Percentiles rank a stretch among this genome's conserved stretches.
phyloP scores from a whole-genome alignment of 1,284 basidiomycete species.

The Porogramme epimiltina region DNA sequence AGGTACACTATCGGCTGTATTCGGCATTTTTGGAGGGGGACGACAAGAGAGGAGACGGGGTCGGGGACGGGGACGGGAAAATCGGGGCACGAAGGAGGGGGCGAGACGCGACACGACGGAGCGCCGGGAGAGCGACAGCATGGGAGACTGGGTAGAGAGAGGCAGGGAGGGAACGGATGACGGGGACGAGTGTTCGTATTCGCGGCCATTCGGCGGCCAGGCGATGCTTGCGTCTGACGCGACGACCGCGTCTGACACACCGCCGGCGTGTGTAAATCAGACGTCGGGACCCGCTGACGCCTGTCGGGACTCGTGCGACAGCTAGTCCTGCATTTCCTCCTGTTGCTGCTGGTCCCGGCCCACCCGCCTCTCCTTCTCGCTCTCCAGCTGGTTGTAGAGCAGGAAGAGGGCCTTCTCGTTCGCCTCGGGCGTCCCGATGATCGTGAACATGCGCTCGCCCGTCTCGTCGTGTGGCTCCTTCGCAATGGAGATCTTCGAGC shows the following conservation, averaged over 20 bases:
- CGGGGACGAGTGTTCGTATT: slow-evolving; percentile 2
- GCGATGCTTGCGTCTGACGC: background rate
- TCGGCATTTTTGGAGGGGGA: slow-evolving; percentile 13
- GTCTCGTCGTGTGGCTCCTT: slow-evolving; percentile 98
- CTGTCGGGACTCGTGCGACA: slow-evolving; percentile 1
- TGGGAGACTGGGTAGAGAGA: background rate
- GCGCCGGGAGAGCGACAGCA: slow-evolving; percentile 2
- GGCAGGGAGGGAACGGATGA: background rate
- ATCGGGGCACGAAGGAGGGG: background rate
- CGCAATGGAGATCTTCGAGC: slow-evolving; percentile 96
- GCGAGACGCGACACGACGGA: slow-evolving; percentile 3
- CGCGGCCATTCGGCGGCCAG: background rate
- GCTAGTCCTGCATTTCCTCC: slow-evolving; percentile 38
- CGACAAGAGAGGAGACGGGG: slow-evolving; percentile 3
- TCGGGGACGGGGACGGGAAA: background rate
- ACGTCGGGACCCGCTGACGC: slow-evolving; percentile 9
- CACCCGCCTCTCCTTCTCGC: slow-evolving; percentile 91
- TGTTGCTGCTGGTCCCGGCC: slow-evolving; percentile 76
- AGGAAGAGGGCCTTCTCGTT: slow-evolving; percentile 97
- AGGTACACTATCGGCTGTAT: slow-evolving; percentile 18
- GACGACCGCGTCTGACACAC: slow-evolving; percentile 1
- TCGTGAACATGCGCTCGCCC: slow-evolving; percentile 99
- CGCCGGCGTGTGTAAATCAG: slow-evolving; percentile 9
- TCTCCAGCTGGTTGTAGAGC: slow-evolving; percentile 96
- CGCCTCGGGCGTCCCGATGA: slow-evolving; percentile 94